These are phyloP conservation scores for Phytopythium sindhum DNA, from an alignment of 352 stramenopile species.

Conservation along the genomic window DNA sequence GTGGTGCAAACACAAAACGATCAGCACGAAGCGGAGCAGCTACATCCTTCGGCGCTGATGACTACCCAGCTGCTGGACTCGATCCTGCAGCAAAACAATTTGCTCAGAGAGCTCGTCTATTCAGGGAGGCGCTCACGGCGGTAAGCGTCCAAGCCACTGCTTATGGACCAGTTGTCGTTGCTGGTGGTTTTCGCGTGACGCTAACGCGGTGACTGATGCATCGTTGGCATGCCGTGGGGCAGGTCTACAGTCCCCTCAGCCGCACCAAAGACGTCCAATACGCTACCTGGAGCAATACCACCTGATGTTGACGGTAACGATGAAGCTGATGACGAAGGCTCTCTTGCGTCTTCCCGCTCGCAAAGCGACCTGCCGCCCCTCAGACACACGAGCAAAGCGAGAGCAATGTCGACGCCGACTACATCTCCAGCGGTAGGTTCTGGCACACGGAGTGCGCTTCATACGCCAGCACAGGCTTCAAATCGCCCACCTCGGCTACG, in stretches of 20 bases:
- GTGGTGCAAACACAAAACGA: neutral
- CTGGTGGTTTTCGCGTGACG: neutral
- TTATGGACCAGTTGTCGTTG: neutral
- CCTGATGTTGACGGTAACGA: neutral
- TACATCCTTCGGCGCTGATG: neutral
- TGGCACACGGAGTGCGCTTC: neutral
- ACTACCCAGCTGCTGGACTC: slow-evolving; percentile 13
- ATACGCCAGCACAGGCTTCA: neutral
- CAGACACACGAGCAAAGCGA: neutral
- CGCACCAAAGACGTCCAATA: neutral
- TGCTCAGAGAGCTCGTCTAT: slow-evolving; percentile 20
- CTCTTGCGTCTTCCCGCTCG: neutral
- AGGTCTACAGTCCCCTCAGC: neutral
- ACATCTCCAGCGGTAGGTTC: neutral
- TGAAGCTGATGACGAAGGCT: neutral
- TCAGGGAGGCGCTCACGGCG: slow-evolving; percentile 6
- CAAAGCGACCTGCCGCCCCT: neutral
- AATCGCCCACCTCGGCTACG: neutral
- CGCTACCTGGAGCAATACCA: neutral
- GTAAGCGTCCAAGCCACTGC: neutral
- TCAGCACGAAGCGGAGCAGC: neutral
- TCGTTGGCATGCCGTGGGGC: neutral
- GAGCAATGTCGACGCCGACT: neutral
- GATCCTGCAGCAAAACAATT: slow-evolving; percentile 27
- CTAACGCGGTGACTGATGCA: neutral